Base-by-base conservation (phyloP, 352 stramenopile species). In the Phytophthora boehmeriae region DNA sequence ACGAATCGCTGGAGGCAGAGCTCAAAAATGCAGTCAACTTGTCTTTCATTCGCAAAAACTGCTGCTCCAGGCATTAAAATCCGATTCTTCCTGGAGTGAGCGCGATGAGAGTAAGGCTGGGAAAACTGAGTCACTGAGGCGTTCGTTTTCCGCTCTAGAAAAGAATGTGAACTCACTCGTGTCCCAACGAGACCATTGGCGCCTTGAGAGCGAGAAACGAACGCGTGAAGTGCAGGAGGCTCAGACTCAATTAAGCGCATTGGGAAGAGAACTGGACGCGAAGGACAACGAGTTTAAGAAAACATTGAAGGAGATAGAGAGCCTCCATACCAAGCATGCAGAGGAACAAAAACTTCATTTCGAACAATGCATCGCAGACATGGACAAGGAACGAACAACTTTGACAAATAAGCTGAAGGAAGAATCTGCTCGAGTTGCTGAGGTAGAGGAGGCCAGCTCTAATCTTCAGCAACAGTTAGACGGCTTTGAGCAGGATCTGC, bases 331-430 rank as follows among this genome's bases (percentile, higher is more conserved):
- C 5, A 63, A 74, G 13, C 78, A 63, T 17, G 27, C 71, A 0
- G 35, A 71, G 1, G 78, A 88, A 46, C 71, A 84, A 34, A 78
- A 86, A 36, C 9, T 50, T 16, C 71, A 68, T 20, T 78, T 75
- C 27, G 67, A 71, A 1, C 46, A 70, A 9, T 59, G 63, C 0
- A 20, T 77, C 10, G 38, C 30, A 4, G 75, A 82, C 6, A 30
- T 81, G 8, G 76, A 89, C 19, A 60, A 14, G 8, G 76, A 90
- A n/a, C 73, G 73, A n/a, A 32, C 50, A 8, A 35, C 47, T 8
- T 35, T 89, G 8, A 35, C 62, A 6, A 42, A 49, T n/a, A 63
- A 68, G 11, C 41, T 92, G 0, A 32, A 69, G 8, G 66, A 75
- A 35, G 62, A 68, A 19, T 69, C 39, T 0, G 30, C 53, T 6